phyloP scores from a whole-genome alignment of 148 eudicot species.

The Silene latifolia region DNA sequence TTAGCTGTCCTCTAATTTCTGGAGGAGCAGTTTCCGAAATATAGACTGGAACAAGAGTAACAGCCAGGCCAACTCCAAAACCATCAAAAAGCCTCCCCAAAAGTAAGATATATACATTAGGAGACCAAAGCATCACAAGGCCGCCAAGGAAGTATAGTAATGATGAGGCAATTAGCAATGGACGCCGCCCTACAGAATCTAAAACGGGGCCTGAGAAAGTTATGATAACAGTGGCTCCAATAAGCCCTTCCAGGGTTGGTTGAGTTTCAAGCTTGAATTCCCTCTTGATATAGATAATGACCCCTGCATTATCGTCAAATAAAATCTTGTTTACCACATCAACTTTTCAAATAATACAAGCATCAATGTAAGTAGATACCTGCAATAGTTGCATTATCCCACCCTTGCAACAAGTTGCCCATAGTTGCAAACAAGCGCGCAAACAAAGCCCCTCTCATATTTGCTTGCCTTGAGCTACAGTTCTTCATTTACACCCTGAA shows the following conservation, averaged over 20 bases:
- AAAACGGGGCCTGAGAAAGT: constrained; percentile 80
- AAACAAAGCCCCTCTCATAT: too few relatives aligned
- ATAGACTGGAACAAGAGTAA: too few relatives aligned
- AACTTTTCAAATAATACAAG: background rate
- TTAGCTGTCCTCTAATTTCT: too few relatives aligned
- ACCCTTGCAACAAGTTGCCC: constrained; percentile 93
- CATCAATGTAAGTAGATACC: constrained; percentile 33
- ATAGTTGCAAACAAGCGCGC: constrained; percentile 84
- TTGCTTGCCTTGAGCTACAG: too few relatives aligned
- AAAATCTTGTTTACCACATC: background rate
- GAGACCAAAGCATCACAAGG: too few relatives aligned
- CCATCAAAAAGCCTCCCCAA: too few relatives aligned
- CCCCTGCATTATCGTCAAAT: constrained; percentile 46
- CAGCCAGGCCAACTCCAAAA: too few relatives aligned
- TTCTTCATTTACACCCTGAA: too few relatives aligned
- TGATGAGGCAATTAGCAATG: constrained; percentile 71
- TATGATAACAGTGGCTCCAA: constrained; percentile 84
- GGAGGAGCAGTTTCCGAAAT: too few relatives aligned
- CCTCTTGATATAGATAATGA: constrained; percentile 69
- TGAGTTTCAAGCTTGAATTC: constrained; percentile 60
- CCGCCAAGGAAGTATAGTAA: constrained; percentile 64
- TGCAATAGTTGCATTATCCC: constrained; percentile 96
- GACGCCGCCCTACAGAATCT: constrained; percentile 67
- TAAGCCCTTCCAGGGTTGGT: constrained; percentile 81
- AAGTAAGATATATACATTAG: too few relatives aligned